phyloP scores from a whole-genome alignment of 495 filamentous ascomycete genomes.

The Evernia prunastri region DNA sequence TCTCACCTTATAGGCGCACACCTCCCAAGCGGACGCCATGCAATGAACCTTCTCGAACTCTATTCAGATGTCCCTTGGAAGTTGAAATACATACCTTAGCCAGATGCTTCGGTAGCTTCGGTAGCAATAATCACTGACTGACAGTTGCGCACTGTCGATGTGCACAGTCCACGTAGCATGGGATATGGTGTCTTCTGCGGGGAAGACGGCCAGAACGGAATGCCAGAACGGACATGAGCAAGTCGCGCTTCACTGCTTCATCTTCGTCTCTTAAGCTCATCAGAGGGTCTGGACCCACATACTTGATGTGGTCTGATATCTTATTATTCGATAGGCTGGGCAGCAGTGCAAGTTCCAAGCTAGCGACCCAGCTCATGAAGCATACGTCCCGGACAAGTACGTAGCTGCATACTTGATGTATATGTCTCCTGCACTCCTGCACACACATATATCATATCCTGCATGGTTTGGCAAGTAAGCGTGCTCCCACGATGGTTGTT shows the following conservation, averaged over 20 bases:
- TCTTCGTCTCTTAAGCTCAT: background rate
- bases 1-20: background rate
- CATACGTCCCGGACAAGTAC: background rate
- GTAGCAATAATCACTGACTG: conserved; percentile 5
- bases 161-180: background rate
- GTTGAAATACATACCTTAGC: background rate
- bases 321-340: conserved; percentile 1
- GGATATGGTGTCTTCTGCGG: background rate
- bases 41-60: conserved; percentile 9
- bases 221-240: background rate
- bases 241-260: too few relatives aligned
- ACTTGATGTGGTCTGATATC: conserved; percentile 5
- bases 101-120: background rate
- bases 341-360: conserved; percentile 4
- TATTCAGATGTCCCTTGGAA: background rate
- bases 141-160: background rate
- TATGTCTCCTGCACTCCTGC: conserved; percentile 1
- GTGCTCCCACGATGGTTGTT: background rate
- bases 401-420: background rate
- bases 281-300: conserved; percentile 13
- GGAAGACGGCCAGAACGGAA: background rate
- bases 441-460: too few relatives aligned
- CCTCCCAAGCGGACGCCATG: background rate
- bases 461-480: background rate
- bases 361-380: conserved; percentile 10